Conservation (phyloP, 164 flowering plant species). For the Macadamia tetraphylla region DNA sequence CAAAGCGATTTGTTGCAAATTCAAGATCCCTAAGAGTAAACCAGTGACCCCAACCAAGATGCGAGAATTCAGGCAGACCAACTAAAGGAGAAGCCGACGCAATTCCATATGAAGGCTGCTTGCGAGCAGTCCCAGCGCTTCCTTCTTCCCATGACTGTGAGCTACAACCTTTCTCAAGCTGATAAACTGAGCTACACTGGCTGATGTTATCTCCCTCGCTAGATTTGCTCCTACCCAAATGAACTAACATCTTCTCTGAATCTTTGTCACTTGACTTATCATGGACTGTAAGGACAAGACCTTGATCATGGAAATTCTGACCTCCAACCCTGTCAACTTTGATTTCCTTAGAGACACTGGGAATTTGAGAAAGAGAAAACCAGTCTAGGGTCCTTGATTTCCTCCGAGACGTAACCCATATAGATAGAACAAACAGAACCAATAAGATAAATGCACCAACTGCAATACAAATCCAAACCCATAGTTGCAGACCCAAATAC, state of each 20-base stretch:
- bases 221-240: conserved; percentile 61
- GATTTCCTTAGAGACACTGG: conserved; percentile 71
- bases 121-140: conserved; percentile 45
- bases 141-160: conserved; percentile 87
- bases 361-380: conserved; percentile 51
- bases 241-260: conserved; percentile 58
- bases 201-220: conserved; percentile 67
- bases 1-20: conserved; percentile 59
- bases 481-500: conserved; percentile 54
- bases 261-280: conserved; percentile 44
- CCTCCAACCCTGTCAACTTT: conserved; percentile 59
- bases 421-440: conserved; percentile 52
- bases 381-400: conserved; percentile 47
- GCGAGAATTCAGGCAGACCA: conserved; percentile 84
- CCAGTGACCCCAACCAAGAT: conserved; percentile 99
- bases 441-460: conserved; percentile 62
- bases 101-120: conserved; percentile 40
- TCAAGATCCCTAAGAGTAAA: conserved; percentile 87
- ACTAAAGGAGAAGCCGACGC: conserved; percentile 68
- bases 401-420: conserved; percentile 54
- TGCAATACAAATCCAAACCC: conserved; percentile 68
- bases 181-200: conserved; percentile 66
- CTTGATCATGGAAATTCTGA: conserved; percentile 35
- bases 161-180: conserved; percentile 57
- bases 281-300: conserved; percentile 25